phyloP scores from a whole-genome alignment of 1,284 basidiomycete genomes.

The Apiotrichum veenhuisii region DNA sequence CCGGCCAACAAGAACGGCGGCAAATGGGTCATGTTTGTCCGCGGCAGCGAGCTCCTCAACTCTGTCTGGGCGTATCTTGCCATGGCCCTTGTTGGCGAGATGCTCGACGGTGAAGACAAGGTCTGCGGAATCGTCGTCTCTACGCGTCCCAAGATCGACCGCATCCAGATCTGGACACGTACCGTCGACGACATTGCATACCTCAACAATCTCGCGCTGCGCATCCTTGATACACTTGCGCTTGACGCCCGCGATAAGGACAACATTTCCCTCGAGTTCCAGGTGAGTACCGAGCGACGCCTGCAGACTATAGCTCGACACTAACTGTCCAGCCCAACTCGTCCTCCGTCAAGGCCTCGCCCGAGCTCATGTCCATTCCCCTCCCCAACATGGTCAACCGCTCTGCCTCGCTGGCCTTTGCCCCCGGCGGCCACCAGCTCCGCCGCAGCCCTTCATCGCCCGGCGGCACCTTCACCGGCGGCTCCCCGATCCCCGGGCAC shows the following conservation, averaged over 20 bases:
- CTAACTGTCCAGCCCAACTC: background rate
- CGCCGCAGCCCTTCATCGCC: slow-evolving; percentile 6
- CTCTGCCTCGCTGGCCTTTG: slow-evolving; percentile 4
- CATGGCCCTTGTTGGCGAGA: slow-evolving; percentile 85
- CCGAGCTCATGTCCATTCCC: background rate
- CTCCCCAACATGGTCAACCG: background rate
- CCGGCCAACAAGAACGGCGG: slow-evolving; percentile 83
- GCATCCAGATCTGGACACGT: slow-evolving; percentile 85
- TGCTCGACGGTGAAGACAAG: slow-evolving; percentile 74
- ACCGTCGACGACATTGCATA: slow-evolving; percentile 75
- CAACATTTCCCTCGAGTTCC: slow-evolving; percentile 80
- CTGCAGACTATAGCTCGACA: slow-evolving; percentile 49
- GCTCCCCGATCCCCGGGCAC: no score
- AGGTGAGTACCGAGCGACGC: slow-evolving; percentile 32
- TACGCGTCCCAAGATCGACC: slow-evolving; percentile 76
- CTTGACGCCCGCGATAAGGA: slow-evolving; percentile 59
- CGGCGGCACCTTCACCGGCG: background rate
- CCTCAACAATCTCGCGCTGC: slow-evolving; percentile 71
- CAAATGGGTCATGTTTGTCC: slow-evolving; percentile 92
- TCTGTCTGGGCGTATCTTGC: slow-evolving; percentile 85
- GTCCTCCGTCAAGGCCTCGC: background rate
- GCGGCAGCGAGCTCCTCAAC: slow-evolving; percentile 65
- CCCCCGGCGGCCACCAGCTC: background rate
- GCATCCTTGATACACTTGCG: slow-evolving; percentile 66
- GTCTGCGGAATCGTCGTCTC: slow-evolving; percentile 89